Percentiles rank a stretch among this genome's conserved stretches.
Evolutionary conservation across 2,329 filamentous ascomycete genomes (phyloP).

Genomic region (Aspergillus clavatus): DNA sequence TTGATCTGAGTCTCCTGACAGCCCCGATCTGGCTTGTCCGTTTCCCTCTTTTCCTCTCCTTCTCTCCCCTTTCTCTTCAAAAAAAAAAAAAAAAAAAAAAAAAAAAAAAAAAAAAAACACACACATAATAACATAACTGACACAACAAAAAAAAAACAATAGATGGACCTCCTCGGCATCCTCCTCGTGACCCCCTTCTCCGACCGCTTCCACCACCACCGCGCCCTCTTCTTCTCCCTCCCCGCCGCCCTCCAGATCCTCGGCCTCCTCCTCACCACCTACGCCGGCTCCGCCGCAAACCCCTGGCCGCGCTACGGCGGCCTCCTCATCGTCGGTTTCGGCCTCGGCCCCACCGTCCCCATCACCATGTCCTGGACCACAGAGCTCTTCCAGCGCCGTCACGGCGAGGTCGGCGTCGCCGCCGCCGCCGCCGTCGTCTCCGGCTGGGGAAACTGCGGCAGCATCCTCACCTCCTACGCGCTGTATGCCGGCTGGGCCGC

Average conservation of each 20-base stretch:
- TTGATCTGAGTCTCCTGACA: slow-evolving; percentile 75
- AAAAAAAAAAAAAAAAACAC: background rate
- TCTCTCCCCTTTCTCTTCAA: background rate
- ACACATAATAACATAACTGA: background rate
- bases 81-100: background rate
- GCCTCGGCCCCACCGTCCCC: slow-evolving; percentile 82
- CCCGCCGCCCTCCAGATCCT: slow-evolving; percentile 74
- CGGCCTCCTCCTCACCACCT: slow-evolving; percentile 73
- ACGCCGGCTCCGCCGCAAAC: slow-evolving; percentile 56
- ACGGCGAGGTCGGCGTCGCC: slow-evolving; percentile 86
- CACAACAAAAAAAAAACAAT: slow-evolving; percentile 6
- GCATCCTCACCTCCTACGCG: slow-evolving; percentile 82
- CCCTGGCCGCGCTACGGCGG: slow-evolving; percentile 84
- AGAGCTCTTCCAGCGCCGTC: slow-evolving; percentile 82
- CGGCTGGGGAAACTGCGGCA: slow-evolving; percentile 79
- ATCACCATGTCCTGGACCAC: slow-evolving; percentile 93
- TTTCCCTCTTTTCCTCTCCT: slow-evolving; percentile 14
- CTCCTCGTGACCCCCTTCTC: slow-evolving; percentile 78
- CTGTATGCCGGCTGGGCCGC: slow-evolving; percentile 81
- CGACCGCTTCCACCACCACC: slow-evolving; percentile 76
- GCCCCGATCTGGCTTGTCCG: slow-evolving; percentile 88
- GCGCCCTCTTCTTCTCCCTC: slow-evolving; percentile 74
- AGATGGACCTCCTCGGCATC: slow-evolving; percentile 87
- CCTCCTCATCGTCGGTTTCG: slow-evolving; percentile 84
- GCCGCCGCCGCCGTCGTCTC: slow-evolving; percentile 81